These are phyloP conservation scores for Hylodesmum podocarpum DNA, from an alignment of 306 rosid genomes.

Conservation along the genomic window DNA sequence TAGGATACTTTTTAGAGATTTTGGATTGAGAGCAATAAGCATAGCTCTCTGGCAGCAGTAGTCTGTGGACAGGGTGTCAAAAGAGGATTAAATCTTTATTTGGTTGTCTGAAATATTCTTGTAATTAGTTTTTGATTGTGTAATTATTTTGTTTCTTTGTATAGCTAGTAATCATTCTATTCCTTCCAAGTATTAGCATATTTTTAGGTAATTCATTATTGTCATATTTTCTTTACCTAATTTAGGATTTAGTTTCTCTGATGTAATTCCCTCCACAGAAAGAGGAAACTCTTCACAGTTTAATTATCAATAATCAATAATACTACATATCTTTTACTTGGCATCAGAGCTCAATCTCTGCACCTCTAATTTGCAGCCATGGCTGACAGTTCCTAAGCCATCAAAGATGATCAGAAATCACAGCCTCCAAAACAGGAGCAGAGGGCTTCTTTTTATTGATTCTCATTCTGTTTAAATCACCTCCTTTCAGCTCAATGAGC, in stretches of 20 bases:
- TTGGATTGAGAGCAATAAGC: no score
- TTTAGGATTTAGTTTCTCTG: not conserved
- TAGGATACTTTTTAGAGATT: no score
- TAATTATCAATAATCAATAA: not conserved
- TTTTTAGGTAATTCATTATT: no score
- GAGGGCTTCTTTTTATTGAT: not conserved
- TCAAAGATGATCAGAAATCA: not conserved
- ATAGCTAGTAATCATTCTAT: no score
- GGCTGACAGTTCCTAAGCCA: not conserved
- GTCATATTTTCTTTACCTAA: not conserved
- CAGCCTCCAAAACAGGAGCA: not conserved
- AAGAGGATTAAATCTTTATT: no score
- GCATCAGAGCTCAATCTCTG: not conserved
- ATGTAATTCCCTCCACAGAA: not conserved
- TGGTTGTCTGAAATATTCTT: no score
- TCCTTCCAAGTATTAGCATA: no score
- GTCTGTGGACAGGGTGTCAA: no score
- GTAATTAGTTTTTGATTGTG: no score
- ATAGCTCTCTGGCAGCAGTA: no score
- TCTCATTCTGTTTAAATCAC: not conserved
- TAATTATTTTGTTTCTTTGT: no score
- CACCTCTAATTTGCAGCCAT: not conserved
- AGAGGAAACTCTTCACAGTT: not conserved
- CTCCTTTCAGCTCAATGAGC: not conserved
- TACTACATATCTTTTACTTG: not conserved